phyloP scores from a whole-genome alignment of 2,329 filamentous ascomycete genomes.

The Hymenoscyphus infarciens region DNA sequence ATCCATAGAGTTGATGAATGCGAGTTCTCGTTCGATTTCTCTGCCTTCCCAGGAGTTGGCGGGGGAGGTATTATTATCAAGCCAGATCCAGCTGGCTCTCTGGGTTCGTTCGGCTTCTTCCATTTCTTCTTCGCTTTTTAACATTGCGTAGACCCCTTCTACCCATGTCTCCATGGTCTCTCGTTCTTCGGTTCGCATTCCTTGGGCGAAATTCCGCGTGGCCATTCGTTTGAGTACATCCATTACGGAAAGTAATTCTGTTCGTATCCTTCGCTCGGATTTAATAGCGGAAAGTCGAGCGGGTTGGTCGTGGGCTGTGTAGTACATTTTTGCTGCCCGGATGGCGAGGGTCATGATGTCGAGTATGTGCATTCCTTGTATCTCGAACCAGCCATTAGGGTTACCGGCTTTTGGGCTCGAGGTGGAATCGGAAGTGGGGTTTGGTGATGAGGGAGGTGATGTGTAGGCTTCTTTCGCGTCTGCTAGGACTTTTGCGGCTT shows the following conservation, averaged over 20 bases:
- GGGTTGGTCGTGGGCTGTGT: constrained; percentile 85
- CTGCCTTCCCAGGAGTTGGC: constrained; percentile 56
- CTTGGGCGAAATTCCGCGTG: constrained; percentile 77
- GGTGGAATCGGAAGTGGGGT: constrained; percentile 10
- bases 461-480: constrained; percentile 45
- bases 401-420: constrained; percentile 32
- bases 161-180: constrained; percentile 78
- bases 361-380: constrained; percentile 87
- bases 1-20: constrained; percentile 77
- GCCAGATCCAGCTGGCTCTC: constrained; percentile 75
- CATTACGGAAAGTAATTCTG: constrained; percentile 80
- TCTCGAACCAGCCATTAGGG: constrained; percentile 68
- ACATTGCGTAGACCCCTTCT: constrained; percentile 68
- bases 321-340: constrained; percentile 91
- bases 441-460: constrained; percentile 22
- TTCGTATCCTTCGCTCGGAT: constrained; percentile 78
- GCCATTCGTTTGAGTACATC: constrained; percentile 92
- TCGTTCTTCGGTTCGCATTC: constrained; percentile 75
- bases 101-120: constrained; percentile 66
- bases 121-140: constrained; percentile 72
- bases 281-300: constrained; percentile 83
- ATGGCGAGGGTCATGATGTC: constrained; percentile 96
- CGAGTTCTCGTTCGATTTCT: constrained; percentile 74
- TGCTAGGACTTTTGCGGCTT: constrained; percentile 64
- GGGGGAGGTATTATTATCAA: constrained; percentile 52